Conservation (phyloP, 305 asterid genomes). For the Solanum hybrid region DNA sequence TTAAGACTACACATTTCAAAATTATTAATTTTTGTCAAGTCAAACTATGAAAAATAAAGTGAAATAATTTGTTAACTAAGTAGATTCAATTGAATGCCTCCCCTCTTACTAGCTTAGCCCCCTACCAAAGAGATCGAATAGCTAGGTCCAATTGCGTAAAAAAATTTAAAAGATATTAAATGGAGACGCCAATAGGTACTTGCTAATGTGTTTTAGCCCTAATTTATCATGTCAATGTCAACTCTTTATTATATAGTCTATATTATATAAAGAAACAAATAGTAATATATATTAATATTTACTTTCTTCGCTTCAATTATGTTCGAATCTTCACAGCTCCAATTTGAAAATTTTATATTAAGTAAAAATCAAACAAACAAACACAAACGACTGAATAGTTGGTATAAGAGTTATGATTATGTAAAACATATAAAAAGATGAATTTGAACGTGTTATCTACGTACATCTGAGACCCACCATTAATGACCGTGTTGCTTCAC, state of each 20-base stretch:
- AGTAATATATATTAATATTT: not conserved
- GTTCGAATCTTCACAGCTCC: not conserved
- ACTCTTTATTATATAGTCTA: not conserved
- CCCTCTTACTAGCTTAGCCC: not conserved
- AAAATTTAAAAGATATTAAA: not conserved
- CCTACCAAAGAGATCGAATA: not conserved
- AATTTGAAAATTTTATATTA: fast-evolving
- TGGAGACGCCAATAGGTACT: not conserved
- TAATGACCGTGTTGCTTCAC: not conserved
- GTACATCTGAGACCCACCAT: not conserved
- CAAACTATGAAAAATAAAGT: not conserved
- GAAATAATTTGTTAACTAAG: not conserved
- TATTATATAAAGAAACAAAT: not conserved
- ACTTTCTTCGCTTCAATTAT: not conserved
- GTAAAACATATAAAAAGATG: not conserved
- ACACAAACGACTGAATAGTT: fast-evolving
- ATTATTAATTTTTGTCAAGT: not conserved
- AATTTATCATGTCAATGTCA: not conserved
- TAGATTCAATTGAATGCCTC: not conserved
- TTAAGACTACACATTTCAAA: not conserved
- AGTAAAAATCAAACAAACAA: fast-evolving
- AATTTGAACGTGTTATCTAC: not conserved
- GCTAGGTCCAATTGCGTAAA: not conserved
- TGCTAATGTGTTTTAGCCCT: not conserved
- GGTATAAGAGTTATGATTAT: not conserved